Evolutionary conservation across 352 stramenopile species (phyloP).

Genomic region (Globisporangium acanthophoron): DNA sequence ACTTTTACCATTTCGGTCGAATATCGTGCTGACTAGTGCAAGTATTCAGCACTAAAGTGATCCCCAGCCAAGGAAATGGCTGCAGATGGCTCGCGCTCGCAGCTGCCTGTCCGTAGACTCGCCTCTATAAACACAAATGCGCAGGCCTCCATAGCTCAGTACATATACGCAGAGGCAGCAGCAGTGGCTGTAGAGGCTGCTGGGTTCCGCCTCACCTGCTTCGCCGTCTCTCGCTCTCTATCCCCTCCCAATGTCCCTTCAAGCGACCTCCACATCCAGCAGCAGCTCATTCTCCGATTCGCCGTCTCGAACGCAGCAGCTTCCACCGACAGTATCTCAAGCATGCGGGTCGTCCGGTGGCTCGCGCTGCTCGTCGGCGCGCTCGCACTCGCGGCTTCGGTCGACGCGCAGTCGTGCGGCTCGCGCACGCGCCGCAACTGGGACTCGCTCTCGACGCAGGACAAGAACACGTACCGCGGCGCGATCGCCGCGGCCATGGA

Average conservation of each 20-base stretch:
- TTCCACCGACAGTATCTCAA: too few relatives aligned
- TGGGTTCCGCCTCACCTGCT: background rate
- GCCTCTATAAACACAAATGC: background rate
- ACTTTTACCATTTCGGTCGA: background rate
- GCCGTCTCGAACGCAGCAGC: background rate
- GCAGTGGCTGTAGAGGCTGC: background rate
- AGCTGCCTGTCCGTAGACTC: background rate
- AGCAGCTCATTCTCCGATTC: slow-evolving; percentile 2
- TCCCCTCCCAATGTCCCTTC: background rate
- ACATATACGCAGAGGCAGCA: too few relatives aligned
- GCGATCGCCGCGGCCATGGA: slow-evolving; percentile 22
- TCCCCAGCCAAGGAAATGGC: background rate
- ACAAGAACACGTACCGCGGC: slow-evolving; percentile 14
- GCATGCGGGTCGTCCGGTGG: slow-evolving; percentile 2
- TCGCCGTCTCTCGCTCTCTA: background rate
- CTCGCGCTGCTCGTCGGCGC: slow-evolving; percentile 1
- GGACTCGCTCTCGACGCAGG: slow-evolving; percentile 12
- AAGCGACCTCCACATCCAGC: background rate
- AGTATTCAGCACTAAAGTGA: background rate
- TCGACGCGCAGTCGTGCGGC: slow-evolving; percentile 8
- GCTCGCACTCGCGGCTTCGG: background rate
- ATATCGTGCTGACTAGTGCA: background rate
- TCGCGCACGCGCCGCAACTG: slow-evolving; percentile 17
- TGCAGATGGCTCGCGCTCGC: background rate
- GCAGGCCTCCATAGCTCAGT: too few relatives aligned